These are phyloP conservation scores for Taphrina confusa DNA, from an alignment of 1,139 yeast genomes.

Conservation along the genomic window DNA sequence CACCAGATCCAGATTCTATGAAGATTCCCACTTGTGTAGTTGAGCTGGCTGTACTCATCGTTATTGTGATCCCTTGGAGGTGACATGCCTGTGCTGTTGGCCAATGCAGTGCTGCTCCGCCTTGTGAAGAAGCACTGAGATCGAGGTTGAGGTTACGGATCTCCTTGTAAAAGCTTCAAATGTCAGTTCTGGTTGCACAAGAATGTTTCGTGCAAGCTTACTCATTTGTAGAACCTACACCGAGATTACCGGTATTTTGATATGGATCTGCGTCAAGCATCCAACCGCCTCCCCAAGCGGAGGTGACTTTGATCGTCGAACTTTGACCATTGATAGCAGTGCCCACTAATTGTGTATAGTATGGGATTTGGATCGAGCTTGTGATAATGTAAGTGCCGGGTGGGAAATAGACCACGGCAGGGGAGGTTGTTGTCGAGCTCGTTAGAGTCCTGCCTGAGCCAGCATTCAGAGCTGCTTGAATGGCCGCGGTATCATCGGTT, in stretches of 20 bases:
- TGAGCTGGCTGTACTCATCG: slow-evolving; percentile 18
- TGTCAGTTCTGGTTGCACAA: background rate
- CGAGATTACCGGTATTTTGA: slow-evolving; percentile 23
- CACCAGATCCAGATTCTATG: slow-evolving; percentile 37
- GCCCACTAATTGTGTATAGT: slow-evolving; percentile 36
- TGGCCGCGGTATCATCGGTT: slow-evolving; percentile 37
- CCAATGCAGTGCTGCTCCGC: slow-evolving; percentile 36
- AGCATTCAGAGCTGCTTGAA: slow-evolving; percentile 35
- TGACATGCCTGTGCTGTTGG: slow-evolving; percentile 38
- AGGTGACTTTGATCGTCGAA: slow-evolving; percentile 33
- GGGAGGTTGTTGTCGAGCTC: slow-evolving; percentile 35
- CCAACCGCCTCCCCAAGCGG: slow-evolving; percentile 19
- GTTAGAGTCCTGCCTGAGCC: slow-evolving; percentile 21
- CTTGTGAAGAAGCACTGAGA: slow-evolving; percentile 15
- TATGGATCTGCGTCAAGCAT: slow-evolving; percentile 34
- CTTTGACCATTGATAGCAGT: slow-evolving; percentile 15
- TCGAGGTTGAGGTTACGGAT: slow-evolving; percentile 35
- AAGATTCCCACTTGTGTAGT: slow-evolving; percentile 33
- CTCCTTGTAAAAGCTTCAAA: slow-evolving; percentile 34
- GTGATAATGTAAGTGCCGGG: slow-evolving; percentile 35
- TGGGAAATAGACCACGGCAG: slow-evolving; percentile 38
- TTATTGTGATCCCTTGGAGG: slow-evolving; percentile 34
- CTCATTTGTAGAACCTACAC: slow-evolving; percentile 17
- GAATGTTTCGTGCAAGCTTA: background rate
- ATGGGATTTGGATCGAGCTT: slow-evolving; percentile 26